Conservation (phyloP, 371 early-diverging fungal genomes). For the Rhizopus arrhizus region DNA sequence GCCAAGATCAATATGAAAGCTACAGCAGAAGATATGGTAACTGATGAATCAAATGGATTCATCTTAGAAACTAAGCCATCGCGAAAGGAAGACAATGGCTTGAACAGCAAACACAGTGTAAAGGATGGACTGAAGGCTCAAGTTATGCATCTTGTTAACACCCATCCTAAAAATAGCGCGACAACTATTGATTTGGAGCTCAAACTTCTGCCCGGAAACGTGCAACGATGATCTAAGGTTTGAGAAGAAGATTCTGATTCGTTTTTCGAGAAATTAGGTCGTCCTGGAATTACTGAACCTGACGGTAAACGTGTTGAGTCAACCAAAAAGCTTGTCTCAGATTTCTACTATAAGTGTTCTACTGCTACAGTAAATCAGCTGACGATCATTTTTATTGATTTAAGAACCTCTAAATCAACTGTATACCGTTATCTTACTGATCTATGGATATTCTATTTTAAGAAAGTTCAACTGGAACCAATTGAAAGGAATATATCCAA, state of each 20-base stretch:
- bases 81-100: background rate
- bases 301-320: conserved; percentile 16
- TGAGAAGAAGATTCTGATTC: conserved; percentile 18
- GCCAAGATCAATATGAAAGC: too few species aligned
- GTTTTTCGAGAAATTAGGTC: conserved; percentile 11
- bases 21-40: too few species aligned
- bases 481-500: conserved; percentile 9
- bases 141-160: background rate
- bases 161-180: conserved; percentile 6
- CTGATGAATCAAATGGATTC: too few species aligned
- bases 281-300: conserved; percentile 13
- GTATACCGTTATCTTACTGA: conserved; percentile 9
- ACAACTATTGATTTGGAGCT: conserved; percentile 8
- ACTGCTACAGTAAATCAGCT: conserved; percentile 12
- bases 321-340: background rate
- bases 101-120: conserved; percentile 53
- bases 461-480: conserved; percentile 9
- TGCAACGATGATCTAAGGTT: conserved; percentile 14
- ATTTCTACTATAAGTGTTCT: conserved; percentile 6
- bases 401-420: conserved; percentile 3
- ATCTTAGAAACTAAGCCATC: background rate
- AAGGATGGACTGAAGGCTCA: conserved; percentile 10
- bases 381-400: conserved; percentile 5
- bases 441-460: conserved; percentile 5
- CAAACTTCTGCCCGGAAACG: conserved; percentile 2